A percentile compares a stretch with the other conserved stretches of the same genome.
These are phyloP conservation scores for Raffaelea albimanens DNA, from an alignment of 2,329 filamentous ascomycete species.

Conservation along the genomic window DNA sequence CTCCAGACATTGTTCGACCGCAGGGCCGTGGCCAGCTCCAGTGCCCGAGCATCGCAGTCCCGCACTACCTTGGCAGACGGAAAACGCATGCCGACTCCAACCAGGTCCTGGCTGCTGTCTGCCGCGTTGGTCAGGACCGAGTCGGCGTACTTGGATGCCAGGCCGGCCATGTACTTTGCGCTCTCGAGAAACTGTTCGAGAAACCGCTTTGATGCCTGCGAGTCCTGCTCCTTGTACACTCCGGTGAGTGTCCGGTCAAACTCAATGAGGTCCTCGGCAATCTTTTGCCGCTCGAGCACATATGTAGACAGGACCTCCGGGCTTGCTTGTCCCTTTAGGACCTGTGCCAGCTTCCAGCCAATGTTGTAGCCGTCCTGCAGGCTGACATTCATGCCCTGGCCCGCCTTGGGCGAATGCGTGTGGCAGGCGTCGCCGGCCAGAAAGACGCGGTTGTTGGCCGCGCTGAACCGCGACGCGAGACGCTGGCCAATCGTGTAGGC, in stretches of 20 bases:
- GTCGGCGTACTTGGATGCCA: constrained; percentile 44
- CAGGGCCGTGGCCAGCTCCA: constrained; percentile 43
- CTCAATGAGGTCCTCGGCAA: constrained; percentile 47
- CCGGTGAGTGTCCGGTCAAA: constrained; percentile 48
- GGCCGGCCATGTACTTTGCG: constrained; percentile 50
- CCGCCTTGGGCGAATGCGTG: constrained; percentile 56
- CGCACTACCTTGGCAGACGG: constrained; percentile 49
- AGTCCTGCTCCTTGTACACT: constrained; percentile 37
- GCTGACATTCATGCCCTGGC: constrained; percentile 50
- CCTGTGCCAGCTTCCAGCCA: constrained; percentile 46
- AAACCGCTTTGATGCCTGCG: constrained; percentile 25
- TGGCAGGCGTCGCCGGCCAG: constrained; percentile 56
- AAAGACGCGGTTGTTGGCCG: constrained; percentile 48
- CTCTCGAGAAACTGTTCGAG: constrained; percentile 47
- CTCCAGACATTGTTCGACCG: constrained; percentile 33
- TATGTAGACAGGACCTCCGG: constrained; percentile 41
- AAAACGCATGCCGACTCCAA: constrained; percentile 42
- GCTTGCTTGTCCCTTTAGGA: constrained; percentile 33
- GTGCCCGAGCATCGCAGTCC: constrained; percentile 47
- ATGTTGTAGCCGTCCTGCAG: constrained; percentile 54
- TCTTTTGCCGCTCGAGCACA: constrained; percentile 39
- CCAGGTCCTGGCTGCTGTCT: constrained; percentile 9
- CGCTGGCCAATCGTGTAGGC: constrained; percentile 56
- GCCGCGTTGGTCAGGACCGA: constrained; percentile 31
- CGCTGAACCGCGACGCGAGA: constrained; percentile 58